A percentile compares a stretch with the other conserved stretches of the same genome.
Evolutionary conservation across 2,329 filamentous ascomycete species (phyloP).

Genomic region (Plenodomus biglobosus): DNA sequence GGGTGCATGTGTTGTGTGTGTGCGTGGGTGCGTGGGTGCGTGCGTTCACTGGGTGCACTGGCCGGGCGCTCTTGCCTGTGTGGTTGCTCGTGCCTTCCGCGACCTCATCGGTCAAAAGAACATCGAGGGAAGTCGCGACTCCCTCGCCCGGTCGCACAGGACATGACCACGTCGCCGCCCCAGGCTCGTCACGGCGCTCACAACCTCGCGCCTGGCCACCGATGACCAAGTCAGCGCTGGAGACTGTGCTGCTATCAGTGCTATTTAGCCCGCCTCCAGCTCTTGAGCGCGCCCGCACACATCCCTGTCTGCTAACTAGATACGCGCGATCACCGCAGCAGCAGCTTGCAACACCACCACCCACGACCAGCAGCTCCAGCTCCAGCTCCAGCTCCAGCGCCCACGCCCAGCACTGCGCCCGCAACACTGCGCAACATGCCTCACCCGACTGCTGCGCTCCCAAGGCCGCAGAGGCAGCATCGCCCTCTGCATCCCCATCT

Average conservation of each 20-base stretch:
- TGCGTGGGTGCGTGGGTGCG: slow-evolving; percentile 1
- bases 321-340: slow-evolving; percentile 17
- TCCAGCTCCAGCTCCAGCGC: slow-evolving; percentile 5
- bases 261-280: slow-evolving; percentile 11
- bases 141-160: slow-evolving; percentile 14
- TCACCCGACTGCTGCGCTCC: not conserved
- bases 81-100: slow-evolving; percentile 12
- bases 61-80: slow-evolving; percentile 19
- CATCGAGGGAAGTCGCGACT: slow-evolving; percentile 17
- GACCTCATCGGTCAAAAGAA: slow-evolving; percentile 19
- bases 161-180: slow-evolving; percentile 18
- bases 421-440: slow-evolving; percentile 2
- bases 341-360: slow-evolving; percentile 8
- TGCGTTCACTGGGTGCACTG: slow-evolving; percentile 20
- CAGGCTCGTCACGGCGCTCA: not conserved
- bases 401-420: slow-evolving; percentile 8
- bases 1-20: too few species aligned
- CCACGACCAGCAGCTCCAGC: slow-evolving; percentile 1
- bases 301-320: slow-evolving; percentile 19
- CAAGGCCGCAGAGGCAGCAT: not conserved
- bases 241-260: slow-evolving; percentile 5
- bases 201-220: slow-evolving; percentile 7
- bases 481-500: not conserved
- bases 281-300: slow-evolving; percentile 4
- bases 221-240: slow-evolving; percentile 6